Percentiles rank a stretch among this genome's conserved stretches.
These are phyloP conservation scores for Tubosaeta sp. DNA, from an alignment of 768 basidiomycete genomes.

Conservation along the genomic window DNA sequence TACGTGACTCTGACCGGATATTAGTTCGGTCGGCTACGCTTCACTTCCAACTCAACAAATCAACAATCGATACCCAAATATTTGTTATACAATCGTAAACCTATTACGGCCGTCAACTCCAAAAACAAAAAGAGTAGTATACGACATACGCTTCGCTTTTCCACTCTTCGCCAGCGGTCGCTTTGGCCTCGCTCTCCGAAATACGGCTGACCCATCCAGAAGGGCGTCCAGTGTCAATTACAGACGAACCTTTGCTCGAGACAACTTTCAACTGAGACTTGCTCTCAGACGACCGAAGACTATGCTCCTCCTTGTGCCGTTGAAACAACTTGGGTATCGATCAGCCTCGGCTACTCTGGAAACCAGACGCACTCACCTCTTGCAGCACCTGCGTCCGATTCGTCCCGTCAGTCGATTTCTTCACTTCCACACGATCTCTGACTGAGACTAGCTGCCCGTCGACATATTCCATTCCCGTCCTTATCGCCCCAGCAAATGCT, in stretches of 20 bases:
- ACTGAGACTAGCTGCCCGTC: conserved; percentile 90
- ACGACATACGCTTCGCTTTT: conserved; percentile 44
- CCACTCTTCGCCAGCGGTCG: conserved; percentile 46
- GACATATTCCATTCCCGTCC: conserved; percentile 78
- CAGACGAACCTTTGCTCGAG: conserved; percentile 60
- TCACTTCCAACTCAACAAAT: background rate
- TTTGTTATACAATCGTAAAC: conserved; percentile 10
- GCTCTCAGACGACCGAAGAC: conserved; percentile 35
- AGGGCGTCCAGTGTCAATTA: conserved; percentile 64
- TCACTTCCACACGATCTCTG: conserved; percentile 72
- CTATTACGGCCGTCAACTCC: conserved; percentile 4
- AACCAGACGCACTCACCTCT: conserved; percentile 37
- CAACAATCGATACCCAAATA: background rate
- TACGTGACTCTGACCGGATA: no score
- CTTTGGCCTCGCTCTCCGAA: conserved; percentile 39
- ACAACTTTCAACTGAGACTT: conserved; percentile 81
- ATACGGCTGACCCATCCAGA: conserved; percentile 69
- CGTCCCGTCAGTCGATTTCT: conserved; percentile 40
- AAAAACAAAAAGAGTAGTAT: background rate
- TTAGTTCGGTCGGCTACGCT: no score
- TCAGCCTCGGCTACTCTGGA: background rate
- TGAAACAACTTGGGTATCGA: conserved; percentile 47
- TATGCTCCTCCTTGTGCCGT: conserved; percentile 48
- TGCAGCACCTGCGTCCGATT: conserved; percentile 52
- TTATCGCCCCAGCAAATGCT: conserved; percentile 62